Base-by-base conservation (phyloP, 805 yeast species). In the Metschnikowia sp. region DNA sequence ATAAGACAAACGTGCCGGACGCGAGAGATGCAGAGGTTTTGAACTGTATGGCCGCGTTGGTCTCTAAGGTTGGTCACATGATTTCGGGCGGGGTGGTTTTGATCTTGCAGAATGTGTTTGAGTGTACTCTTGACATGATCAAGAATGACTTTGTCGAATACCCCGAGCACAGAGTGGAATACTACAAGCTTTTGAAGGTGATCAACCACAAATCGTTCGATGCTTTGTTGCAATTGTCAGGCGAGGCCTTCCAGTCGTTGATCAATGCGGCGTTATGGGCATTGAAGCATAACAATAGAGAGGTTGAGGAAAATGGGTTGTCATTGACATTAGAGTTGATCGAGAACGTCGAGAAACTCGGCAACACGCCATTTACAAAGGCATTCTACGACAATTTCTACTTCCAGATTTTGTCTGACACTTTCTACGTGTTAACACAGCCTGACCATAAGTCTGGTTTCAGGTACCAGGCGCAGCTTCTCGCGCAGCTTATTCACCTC, bases 401-500 rank as follows among this genome's bases (percentile, higher is more conserved):
- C 66, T 86, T 89, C 76, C 85, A 88, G 43, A 89, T 94, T 49
- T 78, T 94, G 52, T 83, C 94, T 49, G 99, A 94, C 65, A 86
- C 96, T 1, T 94, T 94, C 64, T 87, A 80, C 60, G 98, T 94
- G 31, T 77, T 94, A 48, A 94, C 99, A 3, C 98, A 94, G 66
- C 84, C 97, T 8, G 99, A 94, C 68, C 99, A 94, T 69, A 92
- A 94, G 71, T 88, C 98, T 28, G 98, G 98, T 1, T 94, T 94
- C 74, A 81, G 85, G 52, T 78, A 83, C 56, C 99, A 94, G 71
- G 78, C 96, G 8, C 86, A 86, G 61, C 75, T 95, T 53, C 77
- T 94, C 58, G 84, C 96, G 49, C 86, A 83, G 64, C 77, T 94
- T 69, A 81, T 94, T 53, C 87, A 87, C 50, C 73, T 92, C 51